These are phyloP conservation scores for Ceratobasidium sp. DNA, from an alignment of 1,284 basidiomycete species.

Conservation along the genomic window DNA sequence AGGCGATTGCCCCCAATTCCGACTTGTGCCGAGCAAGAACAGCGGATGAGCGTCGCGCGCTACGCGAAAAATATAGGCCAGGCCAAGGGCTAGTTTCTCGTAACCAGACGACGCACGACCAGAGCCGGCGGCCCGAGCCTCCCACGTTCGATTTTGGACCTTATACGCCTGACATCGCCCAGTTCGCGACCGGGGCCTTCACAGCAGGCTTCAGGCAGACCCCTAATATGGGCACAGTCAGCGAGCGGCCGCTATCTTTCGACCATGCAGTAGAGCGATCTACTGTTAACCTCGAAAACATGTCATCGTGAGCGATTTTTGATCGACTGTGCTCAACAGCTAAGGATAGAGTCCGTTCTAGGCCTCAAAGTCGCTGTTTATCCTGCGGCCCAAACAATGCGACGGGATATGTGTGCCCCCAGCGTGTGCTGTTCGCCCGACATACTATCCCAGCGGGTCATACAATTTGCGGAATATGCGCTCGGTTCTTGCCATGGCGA, in stretches of 20 bases:
- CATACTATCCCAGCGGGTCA: conserved; percentile 28
- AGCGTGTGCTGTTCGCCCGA: neutral
- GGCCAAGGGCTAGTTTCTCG: conserved; percentile 4
- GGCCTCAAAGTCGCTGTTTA: conserved; percentile 9
- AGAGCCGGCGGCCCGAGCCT: neutral
- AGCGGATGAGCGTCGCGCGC: neutral
- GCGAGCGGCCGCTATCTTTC: neutral
- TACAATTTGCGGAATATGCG: conserved; percentile 23
- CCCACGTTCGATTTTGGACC: neutral
- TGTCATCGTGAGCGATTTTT: neutral
- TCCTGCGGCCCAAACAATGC: conserved; percentile 28
- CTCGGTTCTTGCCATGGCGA: conserved; percentile 33
- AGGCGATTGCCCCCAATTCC: conserved; percentile 32
- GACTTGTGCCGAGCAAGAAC: conserved; percentile 17
- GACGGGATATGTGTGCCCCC: conserved; percentile 27
- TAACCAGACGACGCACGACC: neutral
- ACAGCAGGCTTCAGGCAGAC: neutral
- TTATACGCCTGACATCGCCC: neutral
- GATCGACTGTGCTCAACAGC: neutral
- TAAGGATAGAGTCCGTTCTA: neutral
- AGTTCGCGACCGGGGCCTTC: neutral
- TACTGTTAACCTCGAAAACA: conserved; percentile 7
- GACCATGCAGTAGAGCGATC: conserved; percentile 2
- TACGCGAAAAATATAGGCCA: conserved; percentile 36
- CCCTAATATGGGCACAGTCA: neutral